These are phyloP conservation scores for Lineolata rhizophorae DNA, from an alignment of 495 filamentous ascomycete species.

Conservation along the genomic window DNA sequence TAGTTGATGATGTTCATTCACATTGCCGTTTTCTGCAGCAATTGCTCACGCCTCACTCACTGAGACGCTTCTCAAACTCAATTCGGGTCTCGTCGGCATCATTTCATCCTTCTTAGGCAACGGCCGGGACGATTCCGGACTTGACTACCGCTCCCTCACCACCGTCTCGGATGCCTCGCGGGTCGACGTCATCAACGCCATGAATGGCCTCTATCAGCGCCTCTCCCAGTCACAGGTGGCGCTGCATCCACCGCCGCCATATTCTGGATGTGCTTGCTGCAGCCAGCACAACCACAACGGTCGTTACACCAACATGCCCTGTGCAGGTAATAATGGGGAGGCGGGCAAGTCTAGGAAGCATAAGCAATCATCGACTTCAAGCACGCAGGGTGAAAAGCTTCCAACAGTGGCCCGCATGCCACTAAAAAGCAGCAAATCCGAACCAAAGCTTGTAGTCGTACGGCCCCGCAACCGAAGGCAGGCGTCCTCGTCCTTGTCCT, in stretches of 20 bases:
- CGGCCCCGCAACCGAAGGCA: slow-evolving; percentile 6
- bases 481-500: no score
- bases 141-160: slow-evolving; percentile 19
- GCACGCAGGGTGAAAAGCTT: no score
- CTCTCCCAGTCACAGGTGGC: slow-evolving; percentile 8
- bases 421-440: slow-evolving; percentile 6
- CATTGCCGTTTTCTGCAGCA: slow-evolving; percentile 7
- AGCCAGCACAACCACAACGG: no score
- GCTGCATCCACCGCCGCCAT: slow-evolving; percentile 4
- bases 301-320: no score
- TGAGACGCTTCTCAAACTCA: slow-evolving; percentile 18
- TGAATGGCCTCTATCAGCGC: slow-evolving; percentile 15
- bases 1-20: slow-evolving; percentile 1
- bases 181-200: slow-evolving; percentile 13
- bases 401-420: slow-evolving; percentile 6
- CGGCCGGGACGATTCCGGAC: slow-evolving; percentile 9
- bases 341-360: no score
- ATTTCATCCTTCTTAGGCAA: slow-evolving; percentile 17
- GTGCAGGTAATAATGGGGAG: no score
- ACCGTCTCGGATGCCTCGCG: slow-evolving; percentile 17
- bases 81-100: slow-evolving; percentile 21
- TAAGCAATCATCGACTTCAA: no score
- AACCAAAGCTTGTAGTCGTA: slow-evolving; percentile 9
- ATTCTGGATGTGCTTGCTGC: no score
- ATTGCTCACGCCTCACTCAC: slow-evolving; percentile 17